These are phyloP conservation scores for Marchantia polymorpha DNA, from an alignment of 225 moss, liverwort and hornwort genomes.

Conservation along the genomic window DNA sequence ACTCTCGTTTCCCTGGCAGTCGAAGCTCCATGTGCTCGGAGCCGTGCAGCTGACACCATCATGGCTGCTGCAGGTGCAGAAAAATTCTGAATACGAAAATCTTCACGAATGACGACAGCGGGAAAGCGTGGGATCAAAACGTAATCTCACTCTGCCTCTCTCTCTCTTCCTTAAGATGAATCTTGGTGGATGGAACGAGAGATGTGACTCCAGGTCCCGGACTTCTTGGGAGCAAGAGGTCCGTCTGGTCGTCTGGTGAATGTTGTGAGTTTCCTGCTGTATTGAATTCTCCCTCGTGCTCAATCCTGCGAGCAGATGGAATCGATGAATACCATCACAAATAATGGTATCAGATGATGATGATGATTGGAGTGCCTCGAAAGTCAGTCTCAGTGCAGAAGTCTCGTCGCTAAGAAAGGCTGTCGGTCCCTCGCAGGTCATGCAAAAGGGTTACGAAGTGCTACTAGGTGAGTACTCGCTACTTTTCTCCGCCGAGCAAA, in stretches of 20 bases:
- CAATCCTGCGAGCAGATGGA: neutral
- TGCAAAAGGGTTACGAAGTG: constrained; percentile 69
- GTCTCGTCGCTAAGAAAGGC: neutral
- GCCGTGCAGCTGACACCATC: neutral
- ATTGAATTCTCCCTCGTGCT: neutral
- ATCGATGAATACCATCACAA: neutral
- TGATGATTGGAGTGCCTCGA: neutral
- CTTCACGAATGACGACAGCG: constrained; percentile 63
- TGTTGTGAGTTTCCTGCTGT: neutral
- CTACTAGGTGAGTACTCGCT: constrained; percentile 52
- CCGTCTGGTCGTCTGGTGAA: neutral
- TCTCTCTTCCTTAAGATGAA: too few relatives aligned
- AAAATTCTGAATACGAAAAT: constrained; percentile 73
- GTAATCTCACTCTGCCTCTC: constrained; percentile 40
- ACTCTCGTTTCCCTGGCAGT: neutral
- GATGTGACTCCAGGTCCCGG: neutral
- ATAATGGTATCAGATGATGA: neutral
- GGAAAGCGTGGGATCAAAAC: constrained; percentile 75
- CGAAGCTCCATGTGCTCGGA: too few relatives aligned
- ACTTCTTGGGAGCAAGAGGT: too few relatives aligned
- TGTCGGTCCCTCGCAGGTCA: constrained; percentile 48
- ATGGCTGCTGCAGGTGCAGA: constrained; percentile 41
- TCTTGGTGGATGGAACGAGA: constrained; percentile 13
- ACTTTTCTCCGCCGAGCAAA: neutral
- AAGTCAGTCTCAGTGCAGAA: neutral